phyloP scores from a whole-genome alignment of 225 moss, liverwort and hornwort species.

The Marchantia polymorpha region DNA sequence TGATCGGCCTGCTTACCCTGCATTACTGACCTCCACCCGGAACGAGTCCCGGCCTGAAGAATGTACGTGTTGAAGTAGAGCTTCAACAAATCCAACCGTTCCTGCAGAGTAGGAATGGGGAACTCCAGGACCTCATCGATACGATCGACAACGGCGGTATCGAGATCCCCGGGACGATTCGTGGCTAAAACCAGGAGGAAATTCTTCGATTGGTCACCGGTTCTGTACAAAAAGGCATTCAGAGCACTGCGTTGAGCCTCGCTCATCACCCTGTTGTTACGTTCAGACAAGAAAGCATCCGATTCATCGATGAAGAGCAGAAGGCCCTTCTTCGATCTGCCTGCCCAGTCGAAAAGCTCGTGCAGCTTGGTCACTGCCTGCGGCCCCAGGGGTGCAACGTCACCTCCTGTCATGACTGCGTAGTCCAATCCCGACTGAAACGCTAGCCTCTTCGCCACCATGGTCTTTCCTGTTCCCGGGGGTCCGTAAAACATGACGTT shows the following conservation, averaged over 20 bases:
- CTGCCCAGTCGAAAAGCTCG: constrained; percentile 96
- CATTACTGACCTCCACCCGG: constrained; percentile 61
- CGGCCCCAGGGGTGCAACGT: constrained; percentile 86
- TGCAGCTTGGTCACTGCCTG: constrained; percentile 92
- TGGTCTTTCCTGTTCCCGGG: constrained; percentile 95
- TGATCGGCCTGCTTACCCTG: constrained; percentile 59
- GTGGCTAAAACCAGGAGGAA: constrained; percentile 88
- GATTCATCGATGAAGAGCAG: constrained; percentile 96
- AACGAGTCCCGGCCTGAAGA: constrained; percentile 53
- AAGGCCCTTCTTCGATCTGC: constrained; percentile 72
- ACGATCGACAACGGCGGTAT: constrained; percentile 81
- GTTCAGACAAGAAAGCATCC: constrained; percentile 88
- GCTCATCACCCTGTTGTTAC: constrained; percentile 82
- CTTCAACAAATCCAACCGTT: constrained; percentile 69
- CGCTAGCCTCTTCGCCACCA: constrained; percentile 95
- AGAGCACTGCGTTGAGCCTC: constrained; percentile 95
- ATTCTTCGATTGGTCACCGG: constrained; percentile 88
- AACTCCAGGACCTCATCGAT: constrained; percentile 91
- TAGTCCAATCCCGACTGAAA: constrained; percentile 93
- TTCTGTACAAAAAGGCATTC: constrained; percentile 93
- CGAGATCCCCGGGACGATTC: constrained; percentile 89
- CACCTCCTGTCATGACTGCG: constrained; percentile 98
- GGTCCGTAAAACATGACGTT: constrained; percentile 97
- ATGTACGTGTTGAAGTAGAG: constrained; percentile 78
- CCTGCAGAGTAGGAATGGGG: constrained; percentile 75